Evolutionary conservation across 352 stramenopile genomes (phyloP), one percentile per base, ranked within the genome.

Genomic region (Pythium scleroteichum): DNA sequence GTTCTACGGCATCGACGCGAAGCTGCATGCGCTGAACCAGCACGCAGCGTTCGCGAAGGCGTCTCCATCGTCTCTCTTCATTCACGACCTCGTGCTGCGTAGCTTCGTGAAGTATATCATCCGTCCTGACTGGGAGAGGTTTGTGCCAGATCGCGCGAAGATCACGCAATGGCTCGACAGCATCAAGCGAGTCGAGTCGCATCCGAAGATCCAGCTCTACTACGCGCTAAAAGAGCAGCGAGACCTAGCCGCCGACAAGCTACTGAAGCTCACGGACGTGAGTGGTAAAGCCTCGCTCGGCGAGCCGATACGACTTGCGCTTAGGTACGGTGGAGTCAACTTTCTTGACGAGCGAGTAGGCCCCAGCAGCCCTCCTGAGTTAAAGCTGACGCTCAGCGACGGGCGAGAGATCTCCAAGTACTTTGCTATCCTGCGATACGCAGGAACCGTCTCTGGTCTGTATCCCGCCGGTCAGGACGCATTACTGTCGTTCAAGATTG

Each of bases 181-280:
- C 46, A 27, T 63, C n/a, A 14, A 33, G 24, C 54, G 56, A n/a
- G 56, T 63, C 13, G 38, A 77, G 22, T 62, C 52, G 12, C 55
- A 76, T 51, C 72, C 76, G 0, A 62, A 72, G 13, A 62, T 91
- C 53, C 84, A 79, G 55, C 68, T 90, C 4, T 95, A 92, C 62
- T 92, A 92, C 55, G 24, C 62, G 13, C 44, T 69, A 5, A 35
- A 35, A 35, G 29, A 35, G 29, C 29, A 35, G 38, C 47, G 60
- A 6, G 13, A 78, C 69, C 20, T 69, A 82, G 38, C 24, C 2
- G 27, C 39, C 1, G 19, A 42, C 4, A 51, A 71, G 2, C 53
- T 65, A 10, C 66, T 88, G 53, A 84, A 75, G 48, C 76, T 95
- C 14, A 85, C 63, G 4, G 92, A 92, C 55, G 89, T 90, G 46